phyloP scores from a whole-genome alignment of 2,329 filamentous ascomycete genomes.

The Pyrenochaeta sp. region DNA sequence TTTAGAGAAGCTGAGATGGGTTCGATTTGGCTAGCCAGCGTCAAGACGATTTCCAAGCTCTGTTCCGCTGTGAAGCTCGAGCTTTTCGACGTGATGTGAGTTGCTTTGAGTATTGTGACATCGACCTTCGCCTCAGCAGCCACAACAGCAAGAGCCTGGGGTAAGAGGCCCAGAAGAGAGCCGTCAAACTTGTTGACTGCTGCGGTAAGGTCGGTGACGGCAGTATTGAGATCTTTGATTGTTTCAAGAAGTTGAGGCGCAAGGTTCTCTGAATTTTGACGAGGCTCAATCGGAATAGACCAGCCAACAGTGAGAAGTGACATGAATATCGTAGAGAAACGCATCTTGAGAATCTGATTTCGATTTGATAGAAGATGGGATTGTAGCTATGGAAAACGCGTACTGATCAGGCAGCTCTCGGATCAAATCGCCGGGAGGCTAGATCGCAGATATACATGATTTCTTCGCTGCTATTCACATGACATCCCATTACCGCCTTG shows the following conservation, averaged over 20 bases:
- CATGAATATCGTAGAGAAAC: neutral
- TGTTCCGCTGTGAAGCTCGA: conserved; percentile 22
- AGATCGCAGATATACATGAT: neutral
- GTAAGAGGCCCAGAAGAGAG: conserved; percentile 21
- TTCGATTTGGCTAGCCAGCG: conserved; percentile 19
- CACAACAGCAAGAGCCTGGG: conserved; percentile 30
- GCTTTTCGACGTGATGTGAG: conserved; percentile 18
- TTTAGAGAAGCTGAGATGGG: conserved; percentile 24
- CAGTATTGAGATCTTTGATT: conserved; percentile 23
- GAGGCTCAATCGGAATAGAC: conserved; percentile 3
- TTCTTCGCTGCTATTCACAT: neutral
- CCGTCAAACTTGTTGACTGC: conserved; percentile 34
- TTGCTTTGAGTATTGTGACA: conserved; percentile 23
- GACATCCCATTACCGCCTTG: neutral
- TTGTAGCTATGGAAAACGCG: neutral
- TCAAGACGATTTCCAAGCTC: conserved; percentile 21
- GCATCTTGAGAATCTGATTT: neutral
- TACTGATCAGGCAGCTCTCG: neutral
- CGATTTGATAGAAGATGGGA: neutral
- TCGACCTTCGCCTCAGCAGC: conserved; percentile 26
- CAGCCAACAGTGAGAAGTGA: conserved; percentile 3
- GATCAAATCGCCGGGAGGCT: neutral
- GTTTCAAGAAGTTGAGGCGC: conserved; percentile 20
- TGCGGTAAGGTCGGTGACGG: conserved; percentile 21
- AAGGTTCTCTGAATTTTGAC: conserved; percentile 8